phyloP scores from a whole-genome alignment of 768 basidiomycete genomes.

The Pleurotus tuoliensis region DNA sequence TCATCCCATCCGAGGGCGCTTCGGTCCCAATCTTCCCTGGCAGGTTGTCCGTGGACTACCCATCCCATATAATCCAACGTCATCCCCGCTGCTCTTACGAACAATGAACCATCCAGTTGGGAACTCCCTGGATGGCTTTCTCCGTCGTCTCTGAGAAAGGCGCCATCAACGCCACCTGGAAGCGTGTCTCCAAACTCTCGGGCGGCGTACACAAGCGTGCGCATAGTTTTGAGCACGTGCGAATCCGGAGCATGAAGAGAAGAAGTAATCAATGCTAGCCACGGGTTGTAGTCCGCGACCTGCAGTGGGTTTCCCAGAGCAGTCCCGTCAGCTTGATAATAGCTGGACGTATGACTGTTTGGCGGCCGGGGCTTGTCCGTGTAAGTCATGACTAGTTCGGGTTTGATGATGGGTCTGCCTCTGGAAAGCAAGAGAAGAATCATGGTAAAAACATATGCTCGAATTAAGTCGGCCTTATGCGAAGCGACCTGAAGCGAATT shows the following conservation, averaged over 20 bases:
- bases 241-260: constrained; percentile 47
- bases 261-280: constrained; percentile 45
- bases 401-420: constrained; percentile 51
- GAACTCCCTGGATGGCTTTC: constrained; percentile 45
- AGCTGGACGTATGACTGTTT: background rate
- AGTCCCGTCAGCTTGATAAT: constrained; percentile 13
- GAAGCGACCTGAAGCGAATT: constrained; percentile 24
- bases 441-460: constrained; percentile 33
- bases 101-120: constrained; percentile 51
- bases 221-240: constrained; percentile 47
- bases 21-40: constrained; percentile 46
- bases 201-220: constrained; percentile 45
- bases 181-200: constrained; percentile 40
- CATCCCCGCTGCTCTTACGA: constrained; percentile 54
- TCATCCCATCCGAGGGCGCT: constrained; percentile 60
- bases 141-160: constrained; percentile 28
- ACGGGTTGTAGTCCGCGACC: constrained; percentile 42
- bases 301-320: constrained; percentile 32
- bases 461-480: constrained; percentile 43
- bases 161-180: constrained; percentile 37
- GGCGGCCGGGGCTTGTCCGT: constrained; percentile 39
- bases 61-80: constrained; percentile 54
- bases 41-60: constrained; percentile 47
- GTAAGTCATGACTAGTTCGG: constrained; percentile 42
- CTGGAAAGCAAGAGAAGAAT: constrained; percentile 34